Conservation (phyloP, 2,329 filamentous ascomycete genomes). For the Cadophora sp. region DNA sequence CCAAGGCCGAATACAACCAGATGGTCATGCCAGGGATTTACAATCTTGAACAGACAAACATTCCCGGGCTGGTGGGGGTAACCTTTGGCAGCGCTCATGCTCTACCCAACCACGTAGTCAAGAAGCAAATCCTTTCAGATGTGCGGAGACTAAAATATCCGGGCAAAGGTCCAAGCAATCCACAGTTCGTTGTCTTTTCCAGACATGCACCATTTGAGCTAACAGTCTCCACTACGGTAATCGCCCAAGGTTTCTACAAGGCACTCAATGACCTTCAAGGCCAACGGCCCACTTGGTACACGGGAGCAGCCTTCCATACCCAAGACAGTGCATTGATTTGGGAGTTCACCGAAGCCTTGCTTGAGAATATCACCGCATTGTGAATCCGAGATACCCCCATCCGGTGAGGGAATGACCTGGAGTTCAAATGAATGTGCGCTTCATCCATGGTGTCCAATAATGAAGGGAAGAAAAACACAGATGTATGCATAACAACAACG, state of each 20-base stretch:
- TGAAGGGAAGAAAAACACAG: background rate
- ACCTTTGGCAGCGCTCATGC: slow-evolving; percentile 28
- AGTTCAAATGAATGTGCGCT: background rate
- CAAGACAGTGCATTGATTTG: slow-evolving; percentile 34
- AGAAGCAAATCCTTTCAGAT: slow-evolving; percentile 26
- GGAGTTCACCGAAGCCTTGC: slow-evolving; percentile 36
- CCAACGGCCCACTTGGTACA: slow-evolving; percentile 52
- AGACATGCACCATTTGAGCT: slow-evolving; percentile 36
- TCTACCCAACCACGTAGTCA: slow-evolving; percentile 27
- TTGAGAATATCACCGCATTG: slow-evolving; percentile 28
- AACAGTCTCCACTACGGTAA: slow-evolving; percentile 42
- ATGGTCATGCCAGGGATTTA: slow-evolving; percentile 45
- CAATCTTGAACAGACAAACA: slow-evolving; percentile 33
- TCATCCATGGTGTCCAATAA: slow-evolving; percentile 17
- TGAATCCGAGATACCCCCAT: background rate
- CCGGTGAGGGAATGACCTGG: background rate
- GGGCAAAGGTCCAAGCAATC: slow-evolving; percentile 19
- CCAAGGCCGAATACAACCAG: slow-evolving; percentile 40
- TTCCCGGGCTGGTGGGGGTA: slow-evolving; percentile 27
- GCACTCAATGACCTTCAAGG: slow-evolving; percentile 52
- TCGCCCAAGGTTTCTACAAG: slow-evolving; percentile 50
- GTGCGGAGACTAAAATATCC: slow-evolving; percentile 23
- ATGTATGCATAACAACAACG: background rate
- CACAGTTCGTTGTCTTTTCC: slow-evolving; percentile 27
- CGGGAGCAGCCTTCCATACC: slow-evolving; percentile 48